These are phyloP conservation scores for Magnolia officinalis DNA, from an alignment of 164 flowering plant species.

Conservation along the genomic window DNA sequence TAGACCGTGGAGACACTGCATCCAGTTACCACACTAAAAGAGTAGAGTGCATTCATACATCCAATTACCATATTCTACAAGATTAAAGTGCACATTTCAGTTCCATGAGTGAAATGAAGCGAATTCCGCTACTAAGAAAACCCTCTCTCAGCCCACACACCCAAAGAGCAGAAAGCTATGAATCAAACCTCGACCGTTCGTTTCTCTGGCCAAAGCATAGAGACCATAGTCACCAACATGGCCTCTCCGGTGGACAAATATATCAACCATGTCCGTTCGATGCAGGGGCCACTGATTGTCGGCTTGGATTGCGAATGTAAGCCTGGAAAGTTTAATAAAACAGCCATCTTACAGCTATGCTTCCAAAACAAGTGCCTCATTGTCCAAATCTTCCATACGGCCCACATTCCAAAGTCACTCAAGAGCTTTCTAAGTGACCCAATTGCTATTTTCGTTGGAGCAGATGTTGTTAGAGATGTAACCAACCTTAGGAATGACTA, in stretches of 20 bases:
- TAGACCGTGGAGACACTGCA: too few species aligned
- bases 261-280: constrained; percentile 1
- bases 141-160: too few species aligned
- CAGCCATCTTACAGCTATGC: background rate
- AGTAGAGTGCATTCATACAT: too few species aligned
- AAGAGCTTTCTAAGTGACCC: background rate
- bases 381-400: background rate
- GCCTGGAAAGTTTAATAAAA: constrained; percentile 8
- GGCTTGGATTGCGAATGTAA: constrained; percentile 4
- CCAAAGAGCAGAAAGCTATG: too few species aligned
- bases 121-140: too few species aligned
- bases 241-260: constrained; percentile 8
- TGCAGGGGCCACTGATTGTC: background rate
- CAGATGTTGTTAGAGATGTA: background rate
- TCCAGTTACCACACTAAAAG: too few species aligned
- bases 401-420: background rate
- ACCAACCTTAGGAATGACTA: background rate
- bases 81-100: too few species aligned
- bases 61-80: too few species aligned
- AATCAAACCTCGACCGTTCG: background rate
- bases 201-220: background rate
- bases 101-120: too few species aligned
- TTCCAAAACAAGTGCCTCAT: constrained; percentile 1
- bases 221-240: constrained; percentile 10
- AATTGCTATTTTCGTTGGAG: background rate